Percentiles rank a stretch among this genome's conserved stretches.
Conservation (phyloP, 352 stramenopile species). For the Phytophthora sp. region DNA sequence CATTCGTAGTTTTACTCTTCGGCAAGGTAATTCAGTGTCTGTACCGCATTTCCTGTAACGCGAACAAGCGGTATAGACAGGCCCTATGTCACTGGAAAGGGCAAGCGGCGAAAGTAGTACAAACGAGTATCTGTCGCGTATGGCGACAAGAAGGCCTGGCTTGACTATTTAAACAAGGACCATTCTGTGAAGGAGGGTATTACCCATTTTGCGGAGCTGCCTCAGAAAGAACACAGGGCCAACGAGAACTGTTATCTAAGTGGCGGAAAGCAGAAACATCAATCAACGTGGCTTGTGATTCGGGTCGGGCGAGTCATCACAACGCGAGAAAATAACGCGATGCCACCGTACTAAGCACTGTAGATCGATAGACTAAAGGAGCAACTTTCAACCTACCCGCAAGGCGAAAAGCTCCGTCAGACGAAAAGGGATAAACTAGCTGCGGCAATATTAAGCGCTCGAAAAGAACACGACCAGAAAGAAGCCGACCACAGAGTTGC, state of each 20-base stretch:
- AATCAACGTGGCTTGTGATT: background rate
- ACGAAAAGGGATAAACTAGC: too few relatives aligned
- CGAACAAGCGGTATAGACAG: background rate
- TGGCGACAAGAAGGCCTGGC: constrained; percentile 5
- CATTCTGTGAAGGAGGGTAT: constrained; percentile 13
- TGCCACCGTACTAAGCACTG: background rate
- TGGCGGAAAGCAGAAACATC: background rate
- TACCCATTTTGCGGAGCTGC: background rate
- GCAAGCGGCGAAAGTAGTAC: constrained; percentile 4
- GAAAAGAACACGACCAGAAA: too few relatives aligned
- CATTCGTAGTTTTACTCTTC: too few relatives aligned
- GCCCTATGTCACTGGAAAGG: background rate
- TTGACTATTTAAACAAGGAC: constrained; percentile 7
- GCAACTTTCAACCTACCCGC: too few relatives aligned
- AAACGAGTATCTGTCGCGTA: constrained; percentile 11
- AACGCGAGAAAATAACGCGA: constrained; percentile 1
- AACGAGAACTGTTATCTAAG: constrained; percentile 11
- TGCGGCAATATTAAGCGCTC: too few relatives aligned
- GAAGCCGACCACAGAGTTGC: too few relatives aligned
- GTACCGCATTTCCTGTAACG: background rate
- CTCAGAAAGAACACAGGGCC: background rate
- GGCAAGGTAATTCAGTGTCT: too few relatives aligned
- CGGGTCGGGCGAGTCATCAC: background rate
- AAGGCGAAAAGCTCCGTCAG: too few relatives aligned
- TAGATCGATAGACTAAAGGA: too few relatives aligned